These are phyloP conservation scores for Aphanomyces stellatus DNA, from an alignment of 352 stramenopile genomes.

Conservation along the genomic window DNA sequence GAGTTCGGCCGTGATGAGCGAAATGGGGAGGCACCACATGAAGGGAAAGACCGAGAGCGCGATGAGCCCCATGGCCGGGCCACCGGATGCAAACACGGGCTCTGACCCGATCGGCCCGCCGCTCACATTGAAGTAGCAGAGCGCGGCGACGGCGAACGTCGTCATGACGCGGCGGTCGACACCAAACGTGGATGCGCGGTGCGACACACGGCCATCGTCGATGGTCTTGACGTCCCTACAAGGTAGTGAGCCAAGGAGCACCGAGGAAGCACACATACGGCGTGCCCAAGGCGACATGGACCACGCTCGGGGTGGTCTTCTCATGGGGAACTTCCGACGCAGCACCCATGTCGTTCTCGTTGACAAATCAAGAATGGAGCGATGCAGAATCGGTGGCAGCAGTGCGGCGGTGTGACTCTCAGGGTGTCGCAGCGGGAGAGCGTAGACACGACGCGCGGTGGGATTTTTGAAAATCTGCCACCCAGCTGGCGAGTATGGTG, in stretches of 20 bases:
- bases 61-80: constrained; percentile 70
- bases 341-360: background rate
- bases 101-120: constrained; percentile 37
- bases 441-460: background rate
- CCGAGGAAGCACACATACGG: background rate
- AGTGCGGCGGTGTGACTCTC: background rate
- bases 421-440: background rate
- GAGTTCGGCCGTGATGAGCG: constrained; percentile 88
- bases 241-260: background rate
- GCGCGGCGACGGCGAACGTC: constrained; percentile 42
- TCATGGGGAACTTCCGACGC: background rate
- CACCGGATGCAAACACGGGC: constrained; percentile 37
- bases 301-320: background rate
- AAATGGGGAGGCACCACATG: constrained; percentile 86
- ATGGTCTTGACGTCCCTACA: background rate
- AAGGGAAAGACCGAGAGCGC: constrained; percentile 83
- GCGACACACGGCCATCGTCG: background rate
- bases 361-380: background rate
- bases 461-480: no score
- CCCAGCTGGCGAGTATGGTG: background rate
- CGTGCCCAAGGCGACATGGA: background rate
- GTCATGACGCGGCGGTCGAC: constrained; percentile 36
- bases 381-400: background rate
- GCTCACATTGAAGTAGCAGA: constrained; percentile 47
- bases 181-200: background rate